These are phyloP conservation scores for Geranomyces variabilis DNA, from an alignment of 192 early-diverging fungal genomes.

Conservation along the genomic window DNA sequence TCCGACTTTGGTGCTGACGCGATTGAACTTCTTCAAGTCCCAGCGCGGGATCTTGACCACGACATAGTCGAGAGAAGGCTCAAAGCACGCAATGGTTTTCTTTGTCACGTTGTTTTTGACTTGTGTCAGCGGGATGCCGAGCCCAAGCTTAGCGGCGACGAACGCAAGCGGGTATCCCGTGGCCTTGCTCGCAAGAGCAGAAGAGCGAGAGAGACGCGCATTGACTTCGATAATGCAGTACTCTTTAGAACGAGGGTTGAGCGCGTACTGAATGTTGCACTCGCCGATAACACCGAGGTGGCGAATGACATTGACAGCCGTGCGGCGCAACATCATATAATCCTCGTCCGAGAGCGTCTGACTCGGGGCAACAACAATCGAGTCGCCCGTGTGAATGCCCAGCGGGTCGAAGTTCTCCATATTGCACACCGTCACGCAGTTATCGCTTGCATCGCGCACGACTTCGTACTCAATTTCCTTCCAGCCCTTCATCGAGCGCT, in stretches of 20 bases:
- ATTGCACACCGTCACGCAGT: slow-evolving; percentile 99
- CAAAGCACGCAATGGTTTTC: slow-evolving; percentile 94
- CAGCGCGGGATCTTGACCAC: slow-evolving; percentile 98
- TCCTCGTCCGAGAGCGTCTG: slow-evolving; percentile 97
- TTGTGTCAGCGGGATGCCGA: slow-evolving; percentile 86
- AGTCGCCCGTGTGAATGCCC: slow-evolving; percentile 97
- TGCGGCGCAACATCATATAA: slow-evolving; percentile 92
- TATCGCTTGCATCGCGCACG: slow-evolving; percentile 93
- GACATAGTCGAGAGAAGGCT: slow-evolving; percentile 93
- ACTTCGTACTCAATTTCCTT: slow-evolving; percentile 99
- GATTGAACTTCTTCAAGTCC: slow-evolving; percentile 94
- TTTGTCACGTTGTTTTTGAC: slow-evolving; percentile 90
- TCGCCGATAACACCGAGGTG: slow-evolving; percentile 97
- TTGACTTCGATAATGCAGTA: slow-evolving; percentile 98
- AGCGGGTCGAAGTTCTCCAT: slow-evolving; percentile 99
- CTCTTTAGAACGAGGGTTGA: slow-evolving; percentile 85
- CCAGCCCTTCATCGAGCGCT: slow-evolving; percentile 98
- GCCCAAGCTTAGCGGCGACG: slow-evolving; percentile 94
- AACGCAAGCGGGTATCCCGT: slow-evolving; percentile 98
- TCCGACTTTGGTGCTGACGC: slow-evolving; percentile 83
- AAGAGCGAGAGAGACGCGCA: slow-evolving; percentile 83
- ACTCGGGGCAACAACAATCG: slow-evolving; percentile 96
- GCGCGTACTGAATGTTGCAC: slow-evolving; percentile 97
- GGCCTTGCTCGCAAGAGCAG: slow-evolving; percentile 94
- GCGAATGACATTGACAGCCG: slow-evolving; percentile 94